A percentile compares a stretch with the other conserved stretches of the same genome.
Conservation (phyloP, 2,329 filamentous ascomycete species). For the Neurospora sp. region DNA sequence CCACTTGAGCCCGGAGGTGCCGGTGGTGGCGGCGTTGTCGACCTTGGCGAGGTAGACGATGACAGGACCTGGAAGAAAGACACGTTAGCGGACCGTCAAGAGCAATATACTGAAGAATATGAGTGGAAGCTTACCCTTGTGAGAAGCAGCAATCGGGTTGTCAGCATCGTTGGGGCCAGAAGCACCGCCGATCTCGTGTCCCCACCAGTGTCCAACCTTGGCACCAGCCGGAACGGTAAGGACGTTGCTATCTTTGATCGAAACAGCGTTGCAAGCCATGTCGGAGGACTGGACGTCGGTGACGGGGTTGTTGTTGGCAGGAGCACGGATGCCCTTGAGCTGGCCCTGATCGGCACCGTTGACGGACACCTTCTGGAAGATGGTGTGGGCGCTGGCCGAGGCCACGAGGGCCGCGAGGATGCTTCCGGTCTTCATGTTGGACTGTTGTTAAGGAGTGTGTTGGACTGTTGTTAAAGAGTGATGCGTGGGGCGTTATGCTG, state of each 20-base stretch:
- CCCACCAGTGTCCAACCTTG: constrained; percentile 32
- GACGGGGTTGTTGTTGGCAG: constrained; percentile 35
- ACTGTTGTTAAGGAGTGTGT: constrained; percentile 1
- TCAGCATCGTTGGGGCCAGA: constrained; percentile 28
- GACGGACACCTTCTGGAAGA: constrained; percentile 32
- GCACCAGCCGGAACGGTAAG: constrained; percentile 26
- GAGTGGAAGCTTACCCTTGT: constrained; percentile 25
- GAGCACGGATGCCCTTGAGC: constrained; percentile 38
- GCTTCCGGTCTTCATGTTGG: constrained; percentile 15
- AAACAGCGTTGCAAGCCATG: constrained; percentile 19
- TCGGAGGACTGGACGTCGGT: constrained; percentile 16
- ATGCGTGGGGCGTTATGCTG: background rate
- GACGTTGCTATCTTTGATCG: constrained; percentile 18
- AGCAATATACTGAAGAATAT: too few relatives aligned
- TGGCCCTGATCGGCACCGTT: constrained; percentile 39
- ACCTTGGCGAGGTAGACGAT: constrained; percentile 40
- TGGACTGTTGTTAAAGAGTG: constrained; percentile 1
- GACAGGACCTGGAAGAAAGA: constrained; percentile 29
- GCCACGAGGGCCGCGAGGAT: constrained; percentile 14
- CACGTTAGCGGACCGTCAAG: constrained; percentile 11
- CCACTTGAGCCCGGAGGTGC: constrained; percentile 31
- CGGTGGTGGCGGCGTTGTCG: constrained; percentile 32
- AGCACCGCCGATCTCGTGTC: constrained; percentile 33
- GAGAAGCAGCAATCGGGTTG: constrained; percentile 31
- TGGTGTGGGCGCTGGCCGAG: constrained; percentile 16